A percentile compares a stretch with the other conserved stretches of the same genome.
phyloP scores from a whole-genome alignment of 208 protist genomes.

The Wallacemonas rigidus region DNA sequence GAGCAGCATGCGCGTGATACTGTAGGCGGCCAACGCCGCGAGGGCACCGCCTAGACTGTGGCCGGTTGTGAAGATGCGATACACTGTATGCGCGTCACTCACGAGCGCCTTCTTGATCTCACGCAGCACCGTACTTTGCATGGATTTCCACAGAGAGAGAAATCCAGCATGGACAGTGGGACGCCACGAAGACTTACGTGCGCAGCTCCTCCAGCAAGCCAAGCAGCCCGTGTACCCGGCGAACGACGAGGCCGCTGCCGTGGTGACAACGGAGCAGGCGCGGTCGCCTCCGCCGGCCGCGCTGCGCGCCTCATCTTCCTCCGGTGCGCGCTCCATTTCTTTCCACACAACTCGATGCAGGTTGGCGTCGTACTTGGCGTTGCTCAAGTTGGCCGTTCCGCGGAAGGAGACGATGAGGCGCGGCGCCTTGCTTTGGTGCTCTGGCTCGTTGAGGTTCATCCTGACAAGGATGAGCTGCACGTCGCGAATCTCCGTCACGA shows the following conservation, averaged over 20 bases:
- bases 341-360: constrained; percentile 70
- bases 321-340: constrained; percentile 54
- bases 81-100: constrained; percentile 45
- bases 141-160: constrained; percentile 75
- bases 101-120: constrained; percentile 47
- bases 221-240: constrained; percentile 30
- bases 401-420: constrained; percentile 88
- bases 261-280: constrained; percentile 2
- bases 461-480: constrained; percentile 79
- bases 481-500: constrained; percentile 51
- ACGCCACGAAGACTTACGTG: constrained; percentile 30
- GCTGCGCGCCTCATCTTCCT: constrained; percentile 17
- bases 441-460: constrained; percentile 42
- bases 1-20: constrained; percentile 48
- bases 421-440: constrained; percentile 62
- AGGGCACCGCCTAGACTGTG: constrained; percentile 90
- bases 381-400: constrained; percentile 81
- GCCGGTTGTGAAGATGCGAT: constrained; percentile 83
- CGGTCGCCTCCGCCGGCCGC: not conserved
- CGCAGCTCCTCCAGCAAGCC: constrained; percentile 28
- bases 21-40: constrained; percentile 89
- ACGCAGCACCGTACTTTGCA: constrained; percentile 54
- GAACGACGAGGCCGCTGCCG: constrained; percentile 11
- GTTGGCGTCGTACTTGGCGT: constrained; percentile 80
- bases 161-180: constrained; percentile 88